These are phyloP conservation scores for Ophiosphaerella herpotricha DNA, from an alignment of 2,329 filamentous ascomycete species.

Conservation along the genomic window DNA sequence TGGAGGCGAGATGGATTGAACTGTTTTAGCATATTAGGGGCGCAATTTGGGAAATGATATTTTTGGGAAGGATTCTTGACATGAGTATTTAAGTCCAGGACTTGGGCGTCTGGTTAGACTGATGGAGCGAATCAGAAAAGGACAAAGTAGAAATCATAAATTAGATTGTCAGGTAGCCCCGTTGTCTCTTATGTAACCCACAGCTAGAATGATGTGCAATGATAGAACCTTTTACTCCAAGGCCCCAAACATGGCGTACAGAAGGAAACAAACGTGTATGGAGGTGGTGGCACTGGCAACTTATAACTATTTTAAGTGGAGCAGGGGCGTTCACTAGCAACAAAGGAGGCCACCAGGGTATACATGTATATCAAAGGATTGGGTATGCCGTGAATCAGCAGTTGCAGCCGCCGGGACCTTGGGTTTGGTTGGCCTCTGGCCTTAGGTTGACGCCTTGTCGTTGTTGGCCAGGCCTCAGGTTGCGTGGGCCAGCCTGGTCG, in stretches of 20 bases:
- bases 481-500: constrained; percentile 92
- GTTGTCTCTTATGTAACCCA: constrained; percentile 30
- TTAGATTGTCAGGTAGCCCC: constrained; percentile 40
- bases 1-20: neutral
- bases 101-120: neutral
- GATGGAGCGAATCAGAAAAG: neutral
- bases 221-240: constrained; percentile 32
- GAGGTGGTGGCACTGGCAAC: constrained; percentile 12
- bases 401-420: constrained; percentile 64
- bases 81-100: no score
- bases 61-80: no score
- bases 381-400: constrained; percentile 52
- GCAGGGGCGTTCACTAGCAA: neutral
- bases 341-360: neutral
- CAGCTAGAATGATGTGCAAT: constrained; percentile 10
- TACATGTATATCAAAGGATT: constrained; percentile 12
- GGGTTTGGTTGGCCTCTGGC: constrained; percentile 63
- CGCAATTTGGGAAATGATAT: no score
- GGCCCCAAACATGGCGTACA: constrained; percentile 26
- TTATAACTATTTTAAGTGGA: constrained; percentile 1
- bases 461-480: constrained; percentile 66
- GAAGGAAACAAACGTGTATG: constrained; percentile 15
- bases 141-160: constrained; percentile 9
- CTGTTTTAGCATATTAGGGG: no score
- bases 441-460: constrained; percentile 70